Evolutionary conservation across 164 flowering plant genomes (phyloP).

Genomic region (Liquidambar formosana): DNA sequence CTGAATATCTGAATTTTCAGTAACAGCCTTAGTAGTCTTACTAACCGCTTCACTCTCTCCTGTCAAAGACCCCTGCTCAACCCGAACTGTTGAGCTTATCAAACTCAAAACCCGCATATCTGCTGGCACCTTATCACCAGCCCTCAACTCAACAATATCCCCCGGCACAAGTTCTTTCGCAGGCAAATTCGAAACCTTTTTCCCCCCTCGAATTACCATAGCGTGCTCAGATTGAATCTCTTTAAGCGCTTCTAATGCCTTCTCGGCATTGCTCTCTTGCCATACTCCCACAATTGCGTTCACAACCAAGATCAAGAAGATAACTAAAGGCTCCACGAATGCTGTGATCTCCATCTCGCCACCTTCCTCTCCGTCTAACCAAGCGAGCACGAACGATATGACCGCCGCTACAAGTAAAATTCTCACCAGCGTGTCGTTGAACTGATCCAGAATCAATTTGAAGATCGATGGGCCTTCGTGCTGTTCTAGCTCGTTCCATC

Average conservation of each 20-base stretch:
- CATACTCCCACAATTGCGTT: constrained; percentile 63
- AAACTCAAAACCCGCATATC: too few relatives aligned
- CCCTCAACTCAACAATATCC: too few relatives aligned
- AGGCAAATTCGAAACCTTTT: constrained; percentile 5
- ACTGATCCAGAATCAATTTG: constrained; percentile 45
- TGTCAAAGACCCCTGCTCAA: too few relatives aligned
- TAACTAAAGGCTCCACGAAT: constrained; percentile 57
- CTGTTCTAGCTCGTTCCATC: constrained; percentile 53
- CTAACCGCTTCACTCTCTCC: too few relatives aligned
- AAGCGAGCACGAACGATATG: constrained; percentile 50
- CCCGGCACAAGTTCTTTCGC: too few relatives aligned
- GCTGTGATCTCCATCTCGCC: constrained; percentile 57
- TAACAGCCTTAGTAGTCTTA: too few relatives aligned
- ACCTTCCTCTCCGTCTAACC: constrained; percentile 52
- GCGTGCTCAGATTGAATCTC: constrained; percentile 57
- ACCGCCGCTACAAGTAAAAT: constrained; percentile 52
- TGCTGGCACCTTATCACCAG: too few relatives aligned
- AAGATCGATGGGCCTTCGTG: constrained; percentile 47
- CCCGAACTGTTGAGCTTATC: too few relatives aligned
- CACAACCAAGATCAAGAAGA: constrained; percentile 50
- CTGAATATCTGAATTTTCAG: too few relatives aligned
- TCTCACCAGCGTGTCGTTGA: constrained; percentile 51
- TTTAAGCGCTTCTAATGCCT: constrained; percentile 55
- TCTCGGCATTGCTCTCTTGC: constrained; percentile 63
- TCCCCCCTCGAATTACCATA: constrained; percentile 37